A percentile compares a stretch with the other conserved stretches of the same genome.
Evolutionary conservation across 2,329 filamentous ascomycete genomes (phyloP).

Genomic region (Diaporthe vexans): DNA sequence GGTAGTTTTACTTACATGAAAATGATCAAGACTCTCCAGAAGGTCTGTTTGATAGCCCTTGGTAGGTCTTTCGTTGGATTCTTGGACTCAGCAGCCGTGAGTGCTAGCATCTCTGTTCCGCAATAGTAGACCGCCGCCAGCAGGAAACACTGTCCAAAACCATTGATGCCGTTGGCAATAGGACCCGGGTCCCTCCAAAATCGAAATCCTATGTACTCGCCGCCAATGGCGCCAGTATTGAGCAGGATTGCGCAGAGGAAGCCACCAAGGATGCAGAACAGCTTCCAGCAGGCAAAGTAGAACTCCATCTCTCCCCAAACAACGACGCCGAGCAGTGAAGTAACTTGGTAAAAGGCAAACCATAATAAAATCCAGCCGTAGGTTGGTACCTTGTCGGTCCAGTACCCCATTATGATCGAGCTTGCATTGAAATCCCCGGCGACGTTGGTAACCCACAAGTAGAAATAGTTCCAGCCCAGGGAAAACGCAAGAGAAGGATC

Average conservation of each 20-base stretch:
- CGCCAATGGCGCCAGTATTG: constrained; percentile 53
- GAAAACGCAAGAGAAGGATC: constrained; percentile 62
- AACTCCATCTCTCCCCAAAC: constrained; percentile 52
- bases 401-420: constrained; percentile 59
- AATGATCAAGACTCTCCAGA: constrained; percentile 51
- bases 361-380: constrained; percentile 63
- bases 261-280: constrained; percentile 50
- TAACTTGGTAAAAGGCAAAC: constrained; percentile 57
- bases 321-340: constrained; percentile 53
- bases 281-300: constrained; percentile 51
- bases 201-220: constrained; percentile 52
- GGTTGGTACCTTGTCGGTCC: constrained; percentile 58
- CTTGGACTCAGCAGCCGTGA: constrained; percentile 52
- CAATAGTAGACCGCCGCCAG: constrained; percentile 54
- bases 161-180: constrained; percentile 52
- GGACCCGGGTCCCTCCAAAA: constrained; percentile 53
- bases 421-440: constrained; percentile 60
- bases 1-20: constrained; percentile 42
- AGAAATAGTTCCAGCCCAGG: constrained; percentile 65
- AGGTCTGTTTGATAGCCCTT: constrained; percentile 49
- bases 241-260: constrained; percentile 53
- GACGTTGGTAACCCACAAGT: constrained; percentile 60
- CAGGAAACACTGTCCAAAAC: constrained; percentile 53
- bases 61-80: constrained; percentile 50
- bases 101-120: constrained; percentile 54